A percentile compares a stretch with the other conserved stretches of the same genome.
Evolutionary conservation across 768 basidiomycete genomes (phyloP).

Genomic region (Podaxis pistillaris): DNA sequence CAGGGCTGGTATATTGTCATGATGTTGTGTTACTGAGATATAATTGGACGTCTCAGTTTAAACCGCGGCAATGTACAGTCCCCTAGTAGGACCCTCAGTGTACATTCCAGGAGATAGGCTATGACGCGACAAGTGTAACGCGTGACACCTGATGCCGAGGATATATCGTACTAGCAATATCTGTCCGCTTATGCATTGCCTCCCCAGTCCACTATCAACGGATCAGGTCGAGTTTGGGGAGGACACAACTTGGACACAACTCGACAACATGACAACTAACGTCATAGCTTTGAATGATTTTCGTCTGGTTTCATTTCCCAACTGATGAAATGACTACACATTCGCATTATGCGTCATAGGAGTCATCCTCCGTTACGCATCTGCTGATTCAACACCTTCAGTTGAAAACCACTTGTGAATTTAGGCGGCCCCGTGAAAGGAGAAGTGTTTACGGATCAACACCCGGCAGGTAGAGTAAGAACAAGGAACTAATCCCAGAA

Average conservation of each 20-base stretch:
- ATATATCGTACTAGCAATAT: not conserved
- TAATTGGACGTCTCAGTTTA: not conserved
- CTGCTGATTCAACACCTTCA: too few relatives aligned
- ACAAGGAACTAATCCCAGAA: not conserved
- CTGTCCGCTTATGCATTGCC: not conserved
- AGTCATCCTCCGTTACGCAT: too few relatives aligned
- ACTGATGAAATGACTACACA: not conserved
- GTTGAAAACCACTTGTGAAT: not conserved
- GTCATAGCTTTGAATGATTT: not conserved
- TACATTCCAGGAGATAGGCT: not conserved
- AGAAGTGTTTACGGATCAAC: too few relatives aligned
- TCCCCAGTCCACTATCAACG: not conserved
- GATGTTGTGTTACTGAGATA: not conserved
- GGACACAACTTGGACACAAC: not conserved
- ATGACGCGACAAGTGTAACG: not conserved
- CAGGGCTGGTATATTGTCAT: not conserved
- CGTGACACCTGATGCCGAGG: slow-evolving; percentile 4
- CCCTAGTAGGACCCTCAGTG: not conserved
- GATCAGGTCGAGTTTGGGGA: not conserved
- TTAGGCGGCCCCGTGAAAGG: not conserved
- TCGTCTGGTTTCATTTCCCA: not conserved
- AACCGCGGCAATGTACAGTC: not conserved
- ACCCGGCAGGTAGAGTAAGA: not conserved
- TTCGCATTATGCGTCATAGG: not conserved
- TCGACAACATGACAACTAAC: not conserved